These are phyloP conservation scores for Naganishia randhawae DNA, from an alignment of 768 basidiomycete genomes.

Conservation along the genomic window DNA sequence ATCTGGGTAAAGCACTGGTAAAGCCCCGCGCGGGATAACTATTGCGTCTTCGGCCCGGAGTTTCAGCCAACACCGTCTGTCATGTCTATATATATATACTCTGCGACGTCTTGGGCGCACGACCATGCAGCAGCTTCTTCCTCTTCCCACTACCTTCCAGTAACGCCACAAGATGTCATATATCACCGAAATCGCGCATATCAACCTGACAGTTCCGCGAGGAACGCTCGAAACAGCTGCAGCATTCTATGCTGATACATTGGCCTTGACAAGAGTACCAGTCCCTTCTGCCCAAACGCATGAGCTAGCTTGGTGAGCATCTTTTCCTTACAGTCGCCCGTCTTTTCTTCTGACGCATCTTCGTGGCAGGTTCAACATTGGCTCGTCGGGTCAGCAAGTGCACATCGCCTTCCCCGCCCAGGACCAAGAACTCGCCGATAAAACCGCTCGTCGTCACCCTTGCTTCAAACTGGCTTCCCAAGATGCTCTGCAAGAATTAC, in stretches of 20 bases:
- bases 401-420: constrained; percentile 28
- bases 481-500: constrained; percentile 36
- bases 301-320: constrained; percentile 39
- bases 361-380: constrained; percentile 27
- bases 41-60: neutral
- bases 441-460: constrained; percentile 36
- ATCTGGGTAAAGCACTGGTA: neutral
- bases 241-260: constrained; percentile 43
- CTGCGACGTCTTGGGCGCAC: neutral
- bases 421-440: constrained; percentile 17
- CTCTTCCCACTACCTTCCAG: neutral
- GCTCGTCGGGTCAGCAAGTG: constrained; percentile 27
- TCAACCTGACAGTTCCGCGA: constrained; percentile 43
- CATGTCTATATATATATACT: neutral
- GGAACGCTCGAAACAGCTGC: constrained; percentile 43
- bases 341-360: neutral
- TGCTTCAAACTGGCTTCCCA: constrained; percentile 39
- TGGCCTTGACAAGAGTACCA: constrained; percentile 42
- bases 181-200: constrained; percentile 34
- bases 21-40: neutral
- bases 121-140: neutral
- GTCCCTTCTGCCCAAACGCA: constrained; percentile 41
- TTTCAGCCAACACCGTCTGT: neutral
- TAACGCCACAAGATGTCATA: neutral
- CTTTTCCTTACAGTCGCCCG: neutral